phyloP scores from a whole-genome alignment of 352 stramenopile genomes.

The Blastocystis sp. region DNA sequence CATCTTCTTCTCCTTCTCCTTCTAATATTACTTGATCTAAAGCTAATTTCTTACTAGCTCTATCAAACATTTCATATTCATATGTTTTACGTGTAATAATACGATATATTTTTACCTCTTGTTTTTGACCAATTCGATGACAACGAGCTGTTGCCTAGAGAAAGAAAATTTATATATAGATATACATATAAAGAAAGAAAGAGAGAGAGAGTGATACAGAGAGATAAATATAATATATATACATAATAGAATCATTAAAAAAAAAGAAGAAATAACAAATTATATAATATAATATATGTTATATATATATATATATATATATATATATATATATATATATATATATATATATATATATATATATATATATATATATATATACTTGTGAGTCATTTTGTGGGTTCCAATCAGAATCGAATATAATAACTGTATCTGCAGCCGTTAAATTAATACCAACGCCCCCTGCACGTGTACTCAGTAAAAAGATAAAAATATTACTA shows the following conservation, averaged over 20 bases:
- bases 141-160: constrained; percentile 53
- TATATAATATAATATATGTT: no score
- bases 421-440: constrained; percentile 92
- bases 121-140: constrained; percentile 95
- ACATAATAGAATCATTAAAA: no score
- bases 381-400: constrained; percentile 73
- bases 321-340: not conserved
- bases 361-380: no score
- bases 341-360: not conserved
- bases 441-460: constrained; percentile 93
- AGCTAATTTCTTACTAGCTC: constrained; percentile 83
- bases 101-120: constrained; percentile 84
- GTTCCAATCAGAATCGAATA: constrained; percentile 97
- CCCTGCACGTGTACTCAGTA: constrained; percentile 88
- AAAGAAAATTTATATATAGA: no score
- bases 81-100: constrained; percentile 93
- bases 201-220: no score
- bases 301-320: not conserved
- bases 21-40: constrained; percentile 92
- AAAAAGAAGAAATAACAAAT: no score
- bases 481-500: constrained; percentile 86
- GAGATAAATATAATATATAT: constrained; percentile 7
- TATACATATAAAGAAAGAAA: no score
- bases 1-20: constrained; percentile 49
- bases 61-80: constrained; percentile 98